Base-by-base conservation (phyloP, 352 stramenopile species). In the Pythium volutum region DNA sequence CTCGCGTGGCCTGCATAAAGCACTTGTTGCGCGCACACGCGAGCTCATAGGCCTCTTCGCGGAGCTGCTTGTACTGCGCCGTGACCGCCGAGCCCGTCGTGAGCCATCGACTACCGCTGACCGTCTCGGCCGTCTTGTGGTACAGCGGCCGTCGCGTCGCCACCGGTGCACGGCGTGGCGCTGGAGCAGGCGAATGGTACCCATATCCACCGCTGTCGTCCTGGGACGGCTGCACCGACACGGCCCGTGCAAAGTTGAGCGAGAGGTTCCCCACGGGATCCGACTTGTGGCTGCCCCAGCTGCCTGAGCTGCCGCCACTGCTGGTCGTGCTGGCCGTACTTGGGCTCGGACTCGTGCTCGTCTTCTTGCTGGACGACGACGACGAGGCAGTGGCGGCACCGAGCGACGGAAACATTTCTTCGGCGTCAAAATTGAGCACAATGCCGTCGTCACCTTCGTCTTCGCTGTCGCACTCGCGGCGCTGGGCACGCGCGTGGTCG, bases 1-100 rank as follows among this genome's bases (percentile, higher is more conserved):
- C 85, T 18, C 86, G 79, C n/a, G 85, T 95, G 7, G 85, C 85
- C 20, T 81, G 70, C 85, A 95, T 93, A 47, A 95, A 93, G 58
- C 85, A 95, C 48, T 89, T 87, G 74, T 95, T 95, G 18, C 85
- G 83, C 16, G 83, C 85, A 36, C 83, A 89, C 7, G 85, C 83
- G 50, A 90, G 71, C 64, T 93, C 68, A 60, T 91, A 89, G n/a
- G 83, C 85, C 36, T 87, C 71, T 56, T 91, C 83, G 10, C 85
- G 85, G 16, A 91, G 62, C 53, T 89, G 68, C 63, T 85, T 69
- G 66, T 95, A 95, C 71, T 95, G 84, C 10, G 68, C 71, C 27
- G 76, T 57, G 22, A 91, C 79, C 7, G 73, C 70, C 6, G 74
- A 48, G 12, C 84, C 84, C 0, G 84, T 94, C 1, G 73, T 71